phyloP scores from a whole-genome alignment of 2,329 filamentous ascomycete species.

The Cercospora citrullina region DNA sequence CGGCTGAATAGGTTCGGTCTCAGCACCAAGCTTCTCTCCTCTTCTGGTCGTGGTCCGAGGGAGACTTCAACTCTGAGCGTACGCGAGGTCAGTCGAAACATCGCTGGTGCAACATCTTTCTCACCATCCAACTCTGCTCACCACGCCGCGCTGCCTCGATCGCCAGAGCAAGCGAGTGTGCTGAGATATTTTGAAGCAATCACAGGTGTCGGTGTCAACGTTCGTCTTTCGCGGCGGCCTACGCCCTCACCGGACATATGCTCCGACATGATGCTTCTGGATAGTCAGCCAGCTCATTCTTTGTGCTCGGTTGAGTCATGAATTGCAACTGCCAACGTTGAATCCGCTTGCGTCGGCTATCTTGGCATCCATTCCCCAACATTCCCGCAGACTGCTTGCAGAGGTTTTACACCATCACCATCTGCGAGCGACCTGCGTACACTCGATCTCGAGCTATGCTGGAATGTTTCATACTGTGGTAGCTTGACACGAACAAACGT shows the following conservation, averaged over 20 bases:
- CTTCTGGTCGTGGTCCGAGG: neutral
- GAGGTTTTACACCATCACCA: neutral
- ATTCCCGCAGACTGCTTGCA: neutral
- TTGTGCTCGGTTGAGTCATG: neutral
- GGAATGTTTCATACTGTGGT: neutral
- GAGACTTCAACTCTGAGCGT: neutral
- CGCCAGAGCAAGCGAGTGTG: neutral
- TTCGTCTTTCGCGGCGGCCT: neutral
- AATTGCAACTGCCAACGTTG: neutral
- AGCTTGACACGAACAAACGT: neutral
- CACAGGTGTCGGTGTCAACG: neutral
- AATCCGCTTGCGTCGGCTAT: neutral
- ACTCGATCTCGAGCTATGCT: neutral
- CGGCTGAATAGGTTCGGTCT: neutral
- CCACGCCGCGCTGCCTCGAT: neutral
- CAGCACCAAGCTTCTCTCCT: neutral
- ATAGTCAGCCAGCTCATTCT: neutral
- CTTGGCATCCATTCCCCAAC: neutral
- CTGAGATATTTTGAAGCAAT: neutral
- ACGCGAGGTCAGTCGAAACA: neutral
- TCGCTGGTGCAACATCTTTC: neutral
- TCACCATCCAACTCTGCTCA: neutral
- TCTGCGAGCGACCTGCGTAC: neutral
- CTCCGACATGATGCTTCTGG: neutral
- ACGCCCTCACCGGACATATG: neutral